A percentile compares a stretch with the other conserved stretches of the same genome.
Evolutionary conservation across 2,329 filamentous ascomycete species (phyloP).

Genomic region (Hymenoscyphus linearis): DNA sequence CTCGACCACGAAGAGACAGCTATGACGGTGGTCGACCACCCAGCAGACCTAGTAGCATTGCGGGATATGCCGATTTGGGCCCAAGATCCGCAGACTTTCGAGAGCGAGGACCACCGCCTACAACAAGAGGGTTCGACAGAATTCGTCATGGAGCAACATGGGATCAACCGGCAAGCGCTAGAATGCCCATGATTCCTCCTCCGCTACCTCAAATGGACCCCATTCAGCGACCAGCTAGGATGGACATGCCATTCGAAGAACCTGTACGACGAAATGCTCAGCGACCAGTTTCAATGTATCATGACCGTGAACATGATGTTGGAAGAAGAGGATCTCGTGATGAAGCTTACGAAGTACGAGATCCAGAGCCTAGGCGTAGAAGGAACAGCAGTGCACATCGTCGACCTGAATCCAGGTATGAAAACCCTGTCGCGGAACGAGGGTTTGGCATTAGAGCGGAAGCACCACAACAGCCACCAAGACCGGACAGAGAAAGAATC

Average conservation of each 20-base stretch:
- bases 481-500: conserved; percentile 12
- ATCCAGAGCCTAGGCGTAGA: conserved; percentile 24
- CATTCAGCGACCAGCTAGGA: conserved; percentile 21
- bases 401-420: conserved; percentile 25
- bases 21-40: conserved; percentile 40
- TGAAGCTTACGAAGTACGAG: conserved; percentile 29
- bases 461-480: conserved; percentile 6
- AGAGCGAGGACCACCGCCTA: conserved; percentile 53
- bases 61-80: conserved; percentile 26
- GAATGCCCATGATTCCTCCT: conserved; percentile 40
- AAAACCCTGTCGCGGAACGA: conserved; percentile 27
- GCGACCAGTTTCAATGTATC: conserved; percentile 27
- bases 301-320: conserved; percentile 21
- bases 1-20: conserved; percentile 44
- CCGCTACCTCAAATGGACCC: conserved; percentile 30
- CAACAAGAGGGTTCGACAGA: conserved; percentile 66
- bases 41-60: conserved; percentile 27
- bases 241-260: conserved; percentile 21
- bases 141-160: conserved; percentile 46
- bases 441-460: conserved; percentile 24
- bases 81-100: conserved; percentile 37
- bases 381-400: conserved; percentile 17
- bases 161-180: conserved; percentile 39
- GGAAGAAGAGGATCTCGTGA: conserved; percentile 22
- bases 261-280: conserved; percentile 32